These are phyloP conservation scores for Zarea fungicola DNA, from an alignment of 2,329 filamentous ascomycete species.

Conservation along the genomic window DNA sequence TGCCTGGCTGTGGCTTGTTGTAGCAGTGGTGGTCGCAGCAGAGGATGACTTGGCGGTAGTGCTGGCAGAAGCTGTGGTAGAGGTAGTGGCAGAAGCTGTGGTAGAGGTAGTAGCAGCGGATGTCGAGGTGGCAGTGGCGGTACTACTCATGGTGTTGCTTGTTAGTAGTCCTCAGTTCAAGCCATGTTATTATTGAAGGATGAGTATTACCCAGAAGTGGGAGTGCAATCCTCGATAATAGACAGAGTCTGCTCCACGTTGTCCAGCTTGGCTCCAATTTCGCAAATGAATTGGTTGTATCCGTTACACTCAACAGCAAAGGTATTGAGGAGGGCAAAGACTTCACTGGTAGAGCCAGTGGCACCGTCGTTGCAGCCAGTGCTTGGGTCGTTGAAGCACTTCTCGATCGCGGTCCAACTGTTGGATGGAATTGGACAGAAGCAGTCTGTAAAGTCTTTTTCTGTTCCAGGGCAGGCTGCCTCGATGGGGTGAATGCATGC, in stretches of 20 bases:
- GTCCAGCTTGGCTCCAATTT: neutral
- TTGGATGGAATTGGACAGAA: neutral
- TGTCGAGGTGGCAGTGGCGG: too few species aligned
- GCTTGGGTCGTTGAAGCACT: neutral
- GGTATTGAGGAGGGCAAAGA: neutral
- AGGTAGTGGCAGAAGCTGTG: too few species aligned
- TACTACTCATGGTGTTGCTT: too few species aligned
- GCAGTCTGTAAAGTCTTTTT: neutral
- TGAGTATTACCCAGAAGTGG: neutral
- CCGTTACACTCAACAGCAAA: neutral
- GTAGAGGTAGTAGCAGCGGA: too few species aligned
- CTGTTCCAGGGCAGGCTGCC: neutral
- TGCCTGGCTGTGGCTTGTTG: too few species aligned
- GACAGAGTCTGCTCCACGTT: neutral
- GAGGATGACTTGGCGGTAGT: too few species aligned
- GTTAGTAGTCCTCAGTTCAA: too few species aligned
- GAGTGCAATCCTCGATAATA: neutral
- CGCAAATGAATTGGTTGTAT: neutral
- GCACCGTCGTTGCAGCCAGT: neutral
- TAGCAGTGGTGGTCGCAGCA: too few species aligned
- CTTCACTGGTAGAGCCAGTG: neutral
- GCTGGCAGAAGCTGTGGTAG: too few species aligned
- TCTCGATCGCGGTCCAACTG: neutral
- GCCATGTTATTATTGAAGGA: too few species aligned
- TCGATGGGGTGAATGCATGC: neutral